These are phyloP conservation scores for Rhynchospora breviuscula DNA, from an alignment of 176 grass and related monocot genomes.

Conservation along the genomic window DNA sequence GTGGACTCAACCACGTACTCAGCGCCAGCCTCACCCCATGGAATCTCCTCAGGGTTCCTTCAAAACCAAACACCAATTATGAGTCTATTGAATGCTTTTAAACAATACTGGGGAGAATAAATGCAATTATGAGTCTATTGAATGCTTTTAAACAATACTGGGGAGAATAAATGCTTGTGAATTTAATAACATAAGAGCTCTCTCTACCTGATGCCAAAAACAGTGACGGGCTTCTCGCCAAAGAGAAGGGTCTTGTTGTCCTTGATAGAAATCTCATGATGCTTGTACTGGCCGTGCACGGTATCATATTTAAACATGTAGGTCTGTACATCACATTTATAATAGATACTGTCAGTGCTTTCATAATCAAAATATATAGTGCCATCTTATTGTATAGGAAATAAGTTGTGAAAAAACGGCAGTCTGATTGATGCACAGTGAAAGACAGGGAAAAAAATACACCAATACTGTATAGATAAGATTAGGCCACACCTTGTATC, in stretches of 20 bases:
- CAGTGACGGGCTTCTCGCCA: slow-evolving; percentile 42
- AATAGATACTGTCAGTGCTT: neutral
- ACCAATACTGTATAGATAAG: neutral
- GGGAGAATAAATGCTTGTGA: neutral
- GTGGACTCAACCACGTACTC: slow-evolving; percentile 54
- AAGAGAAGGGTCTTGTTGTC: slow-evolving; percentile 63
- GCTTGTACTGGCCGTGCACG: slow-evolving; percentile 52
- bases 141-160: neutral
- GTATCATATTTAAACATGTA: slow-evolving; percentile 80
- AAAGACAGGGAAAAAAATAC: neutral
- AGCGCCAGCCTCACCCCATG: slow-evolving; percentile 57
- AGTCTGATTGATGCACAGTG: neutral
- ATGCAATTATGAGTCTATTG: neutral
- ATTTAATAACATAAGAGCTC: neutral
- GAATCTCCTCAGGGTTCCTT: slow-evolving; percentile 68
- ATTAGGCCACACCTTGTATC: neutral
- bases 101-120: neutral
- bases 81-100: neutral
- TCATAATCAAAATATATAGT: neutral
- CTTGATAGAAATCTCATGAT: slow-evolving; percentile 55
- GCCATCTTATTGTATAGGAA: neutral
- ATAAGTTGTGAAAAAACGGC: neutral
- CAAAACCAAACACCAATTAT: neutral
- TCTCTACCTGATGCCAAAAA: slow-evolving; percentile 41
- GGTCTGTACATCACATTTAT: slow-evolving; percentile 28